These are phyloP conservation scores for Tulasnella sp. DNA, from an alignment of 768 basidiomycete genomes.

Conservation along the genomic window DNA sequence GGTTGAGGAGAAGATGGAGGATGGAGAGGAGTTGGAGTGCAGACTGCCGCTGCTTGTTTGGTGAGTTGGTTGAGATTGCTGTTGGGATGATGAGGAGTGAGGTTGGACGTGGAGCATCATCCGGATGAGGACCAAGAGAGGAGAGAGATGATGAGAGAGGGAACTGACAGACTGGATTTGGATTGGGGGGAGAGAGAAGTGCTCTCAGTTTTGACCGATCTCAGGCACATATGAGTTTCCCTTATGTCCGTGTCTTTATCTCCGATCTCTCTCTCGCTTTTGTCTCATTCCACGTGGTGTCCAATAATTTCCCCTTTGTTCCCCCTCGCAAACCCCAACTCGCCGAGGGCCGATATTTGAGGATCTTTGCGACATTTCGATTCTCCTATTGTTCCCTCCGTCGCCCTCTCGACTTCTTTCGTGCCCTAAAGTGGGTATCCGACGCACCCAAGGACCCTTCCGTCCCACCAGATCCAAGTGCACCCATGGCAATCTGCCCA, in stretches of 20 bases:
- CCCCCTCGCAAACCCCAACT: neutral
- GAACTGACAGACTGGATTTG: neutral
- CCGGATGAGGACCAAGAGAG: neutral
- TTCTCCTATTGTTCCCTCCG: neutral
- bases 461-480: neutral
- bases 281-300: neutral
- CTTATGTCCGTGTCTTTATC: neutral
- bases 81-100: neutral
- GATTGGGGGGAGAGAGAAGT: neutral
- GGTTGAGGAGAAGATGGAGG: neutral
- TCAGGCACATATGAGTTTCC: neutral
- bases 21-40: neutral
- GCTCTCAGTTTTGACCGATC: conserved; percentile 4
- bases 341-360: neutral
- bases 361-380: neutral
- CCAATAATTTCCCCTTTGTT: neutral
- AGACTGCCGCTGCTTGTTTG: neutral
- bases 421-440: neutral
- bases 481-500: neutral
- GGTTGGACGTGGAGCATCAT: neutral
- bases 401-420: neutral
- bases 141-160: neutral
- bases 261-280: neutral
- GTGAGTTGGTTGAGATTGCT: conserved; percentile 5
- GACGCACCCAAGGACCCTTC: neutral